Evolutionary conservation across 345 rosid genomes (phyloP).

Genomic region (Hypericum perforatum): DNA sequence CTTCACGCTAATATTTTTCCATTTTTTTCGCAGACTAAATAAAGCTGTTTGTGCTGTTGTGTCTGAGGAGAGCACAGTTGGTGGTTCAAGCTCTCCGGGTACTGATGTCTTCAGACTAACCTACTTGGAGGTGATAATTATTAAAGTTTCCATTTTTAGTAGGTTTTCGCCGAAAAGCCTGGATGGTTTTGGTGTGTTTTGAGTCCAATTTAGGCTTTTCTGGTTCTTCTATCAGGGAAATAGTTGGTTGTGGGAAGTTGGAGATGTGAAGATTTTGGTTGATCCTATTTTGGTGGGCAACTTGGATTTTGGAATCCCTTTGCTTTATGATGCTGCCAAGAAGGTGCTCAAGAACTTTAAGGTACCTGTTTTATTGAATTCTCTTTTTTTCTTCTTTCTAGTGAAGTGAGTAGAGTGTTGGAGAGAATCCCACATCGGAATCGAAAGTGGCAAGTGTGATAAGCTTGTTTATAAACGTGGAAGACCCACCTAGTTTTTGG

Average conservation of each 20-base stretch:
- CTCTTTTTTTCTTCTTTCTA: no score
- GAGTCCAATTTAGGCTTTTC: constrained; percentile 7
- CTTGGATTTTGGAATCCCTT: constrained; percentile 91
- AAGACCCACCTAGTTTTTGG: no score
- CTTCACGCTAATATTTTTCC: background rate
- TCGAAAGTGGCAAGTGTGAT: no score
- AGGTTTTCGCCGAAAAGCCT: background rate
- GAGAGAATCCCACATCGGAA: no score
- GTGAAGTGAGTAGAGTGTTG: no score
- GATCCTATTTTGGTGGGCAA: constrained; percentile 83
- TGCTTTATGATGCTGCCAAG: constrained; percentile 87
- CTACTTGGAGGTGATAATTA: constrained; percentile 61
- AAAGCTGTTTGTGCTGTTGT: constrained; percentile 40
- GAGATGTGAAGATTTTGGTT: constrained; percentile 58
- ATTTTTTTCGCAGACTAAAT: constrained; percentile 15
- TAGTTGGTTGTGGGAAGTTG: constrained; percentile 84
- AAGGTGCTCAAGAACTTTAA: constrained; percentile 52
- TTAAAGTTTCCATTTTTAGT: background rate
- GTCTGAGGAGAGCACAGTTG: constrained; percentile 54
- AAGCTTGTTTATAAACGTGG: no score
- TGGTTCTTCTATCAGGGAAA: constrained; percentile 42
- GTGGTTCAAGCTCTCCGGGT: constrained; percentile 33
- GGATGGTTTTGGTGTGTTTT: background rate
- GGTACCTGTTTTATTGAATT: constrained; percentile 32
- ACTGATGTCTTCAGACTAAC: constrained; percentile 54